Conservation (phyloP, 352 stramenopile genomes). For the Phytophthora sp. region DNA sequence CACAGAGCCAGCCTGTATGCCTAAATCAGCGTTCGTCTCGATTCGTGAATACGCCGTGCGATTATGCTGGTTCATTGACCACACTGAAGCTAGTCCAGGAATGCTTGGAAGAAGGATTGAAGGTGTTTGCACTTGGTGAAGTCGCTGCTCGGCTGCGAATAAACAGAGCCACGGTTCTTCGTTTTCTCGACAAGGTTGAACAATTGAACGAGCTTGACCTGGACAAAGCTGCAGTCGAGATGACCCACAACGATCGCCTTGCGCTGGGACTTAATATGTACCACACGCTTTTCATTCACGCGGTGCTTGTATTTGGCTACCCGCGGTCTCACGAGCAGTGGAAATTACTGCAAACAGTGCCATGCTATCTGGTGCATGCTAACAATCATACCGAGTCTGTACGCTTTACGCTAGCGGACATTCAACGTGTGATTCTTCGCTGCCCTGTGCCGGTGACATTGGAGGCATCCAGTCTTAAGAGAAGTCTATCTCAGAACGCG, state of each 20-base stretch:
- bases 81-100: constrained; percentile 28
- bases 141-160: constrained; percentile 18
- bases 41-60: background rate
- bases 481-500: constrained; percentile 26
- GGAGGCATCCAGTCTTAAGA: constrained; percentile 27
- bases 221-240: constrained; percentile 10
- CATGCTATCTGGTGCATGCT: constrained; percentile 48
- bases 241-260: constrained; percentile 39
- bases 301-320: constrained; percentile 44
- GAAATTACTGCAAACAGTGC: constrained; percentile 70
- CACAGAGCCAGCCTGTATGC: constrained; percentile 49
- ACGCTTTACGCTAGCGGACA: constrained; percentile 71
- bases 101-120: constrained; percentile 31
- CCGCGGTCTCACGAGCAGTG: constrained; percentile 71
- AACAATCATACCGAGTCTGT: constrained; percentile 17
- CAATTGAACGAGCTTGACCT: constrained; percentile 49
- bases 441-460: constrained; percentile 43
- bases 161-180: constrained; percentile 30
- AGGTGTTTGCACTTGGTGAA: constrained; percentile 36
- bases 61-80: too few relatives aligned
- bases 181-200: constrained; percentile 62
- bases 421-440: constrained; percentile 89
- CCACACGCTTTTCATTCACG: constrained; percentile 89
- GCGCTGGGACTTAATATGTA: constrained; percentile 92
- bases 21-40: constrained; percentile 58